phyloP scores from a whole-genome alignment of 1,139 yeast species.

The Taiozyma sp. region DNA sequence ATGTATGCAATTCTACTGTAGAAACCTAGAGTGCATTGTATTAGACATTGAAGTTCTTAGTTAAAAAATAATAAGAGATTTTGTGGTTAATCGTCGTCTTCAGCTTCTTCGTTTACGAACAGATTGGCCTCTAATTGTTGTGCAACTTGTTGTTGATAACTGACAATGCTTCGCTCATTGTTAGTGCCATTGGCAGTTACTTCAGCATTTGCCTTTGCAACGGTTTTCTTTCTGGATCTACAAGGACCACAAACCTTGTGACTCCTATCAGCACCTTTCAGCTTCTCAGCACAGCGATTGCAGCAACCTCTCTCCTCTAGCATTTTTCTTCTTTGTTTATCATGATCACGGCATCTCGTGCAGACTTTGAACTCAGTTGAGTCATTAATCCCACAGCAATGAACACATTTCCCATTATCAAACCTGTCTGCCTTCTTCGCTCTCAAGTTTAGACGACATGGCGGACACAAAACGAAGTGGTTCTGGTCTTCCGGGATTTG shows the following conservation, averaged over 20 bases:
- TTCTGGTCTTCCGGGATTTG: slow-evolving; percentile 45
- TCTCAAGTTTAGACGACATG: slow-evolving; percentile 50
- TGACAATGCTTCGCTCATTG: slow-evolving; percentile 5
- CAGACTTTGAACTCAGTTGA: slow-evolving; percentile 51
- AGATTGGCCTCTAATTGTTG: slow-evolving; percentile 19
- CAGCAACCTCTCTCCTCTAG: slow-evolving; percentile 55
- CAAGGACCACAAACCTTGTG: slow-evolving; percentile 54
- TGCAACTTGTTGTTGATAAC: slow-evolving; percentile 9
- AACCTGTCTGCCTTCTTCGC: slow-evolving; percentile 52
- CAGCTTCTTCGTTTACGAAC: slow-evolving; percentile 7
- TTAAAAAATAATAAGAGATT: background rate
- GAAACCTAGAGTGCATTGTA: no score
- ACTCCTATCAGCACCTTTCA: slow-evolving; percentile 40
- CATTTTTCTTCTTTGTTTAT: slow-evolving; percentile 48
- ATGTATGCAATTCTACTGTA: background rate
- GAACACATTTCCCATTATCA: slow-evolving; percentile 61
- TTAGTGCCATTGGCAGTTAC: slow-evolving; percentile 1
- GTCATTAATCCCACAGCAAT: slow-evolving; percentile 58
- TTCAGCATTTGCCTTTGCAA: slow-evolving; percentile 2
- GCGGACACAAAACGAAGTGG: slow-evolving; percentile 52
- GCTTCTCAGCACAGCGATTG: slow-evolving; percentile 51
- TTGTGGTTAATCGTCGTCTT: background rate
- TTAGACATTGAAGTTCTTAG: background rate
- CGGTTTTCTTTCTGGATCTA: slow-evolving; percentile 45
- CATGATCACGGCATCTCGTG: slow-evolving; percentile 55